A percentile compares a stretch with the other conserved stretches of the same genome.
phyloP scores from a whole-genome alignment of 2,329 filamentous ascomycete species.

The Trichoderma citrinoviride region DNA sequence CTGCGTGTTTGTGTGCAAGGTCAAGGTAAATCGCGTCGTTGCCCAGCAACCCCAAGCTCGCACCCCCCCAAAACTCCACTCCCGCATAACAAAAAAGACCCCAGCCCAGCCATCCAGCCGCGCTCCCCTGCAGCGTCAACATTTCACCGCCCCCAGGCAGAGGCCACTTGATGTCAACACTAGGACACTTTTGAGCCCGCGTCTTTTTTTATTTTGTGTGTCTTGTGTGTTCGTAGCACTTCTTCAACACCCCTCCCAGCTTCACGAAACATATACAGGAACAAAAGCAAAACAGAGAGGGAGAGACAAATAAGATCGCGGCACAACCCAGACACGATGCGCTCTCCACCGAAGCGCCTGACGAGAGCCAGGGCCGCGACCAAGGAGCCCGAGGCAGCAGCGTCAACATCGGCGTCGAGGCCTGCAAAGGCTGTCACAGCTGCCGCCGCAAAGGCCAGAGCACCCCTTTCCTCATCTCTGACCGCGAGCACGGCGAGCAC shows the following conservation, averaged over 20 bases:
- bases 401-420: conserved; percentile 30
- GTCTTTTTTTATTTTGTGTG: not conserved
- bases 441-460: conserved; percentile 46
- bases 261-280: conserved; percentile 6
- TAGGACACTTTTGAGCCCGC: conserved; percentile 21
- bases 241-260: not conserved
- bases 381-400: conserved; percentile 37
- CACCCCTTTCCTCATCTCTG: conserved; percentile 28
- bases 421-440: conserved; percentile 49
- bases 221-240: not conserved
- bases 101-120: conserved; percentile 3
- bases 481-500: conserved; percentile 37
- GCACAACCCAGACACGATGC: conserved; percentile 38
- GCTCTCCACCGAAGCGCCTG: conserved; percentile 59
- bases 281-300: conserved; percentile 30
- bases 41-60: conserved; percentile 24
- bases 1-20: not conserved
- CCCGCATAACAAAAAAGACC: conserved; percentile 22
- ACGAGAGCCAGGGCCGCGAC: conserved; percentile 49
- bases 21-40: conserved; percentile 17
- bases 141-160: conserved; percentile 27
- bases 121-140: conserved; percentile 20
- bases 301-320: no score
- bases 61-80: conserved; percentile 5
- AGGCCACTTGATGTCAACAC: conserved; percentile 28